phyloP scores from a whole-genome alignment of 2,329 filamentous ascomycete species.

The Aspergillus sp. region DNA sequence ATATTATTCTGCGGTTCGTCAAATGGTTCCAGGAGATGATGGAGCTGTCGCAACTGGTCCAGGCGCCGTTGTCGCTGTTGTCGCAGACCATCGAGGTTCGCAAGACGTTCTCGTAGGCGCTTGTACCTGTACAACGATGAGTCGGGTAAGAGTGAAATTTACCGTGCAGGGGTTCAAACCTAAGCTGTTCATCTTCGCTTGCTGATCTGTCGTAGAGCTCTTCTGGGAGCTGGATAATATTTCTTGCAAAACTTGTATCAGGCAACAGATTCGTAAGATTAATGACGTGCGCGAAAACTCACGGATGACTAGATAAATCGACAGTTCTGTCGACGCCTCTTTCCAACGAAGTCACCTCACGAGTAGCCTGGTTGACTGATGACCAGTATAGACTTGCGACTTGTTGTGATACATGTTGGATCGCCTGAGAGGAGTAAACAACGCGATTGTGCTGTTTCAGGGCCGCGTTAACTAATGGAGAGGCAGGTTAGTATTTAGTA shows the following conservation, averaged over 20 bases:
- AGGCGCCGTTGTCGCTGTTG: constrained; percentile 48
- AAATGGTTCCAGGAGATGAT: constrained; percentile 51
- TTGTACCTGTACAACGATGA: constrained; percentile 40
- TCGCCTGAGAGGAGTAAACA: constrained; percentile 55
- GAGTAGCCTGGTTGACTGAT: constrained; percentile 41
- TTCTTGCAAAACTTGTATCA: constrained; percentile 26
- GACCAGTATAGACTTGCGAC: constrained; percentile 57
- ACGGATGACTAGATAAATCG: constrained; percentile 42
- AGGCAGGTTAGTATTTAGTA: constrained; percentile 4
- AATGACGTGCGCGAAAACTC: constrained; percentile 10
- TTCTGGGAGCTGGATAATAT: constrained; percentile 39
- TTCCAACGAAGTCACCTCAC: constrained; percentile 21
- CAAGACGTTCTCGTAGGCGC: constrained; percentile 44
- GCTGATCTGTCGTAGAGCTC: constrained; percentile 33
- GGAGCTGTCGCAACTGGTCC: constrained; percentile 48
- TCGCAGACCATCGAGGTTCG: constrained; percentile 46
- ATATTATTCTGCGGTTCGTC: constrained; percentile 50
- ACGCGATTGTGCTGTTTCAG: constrained; percentile 54
- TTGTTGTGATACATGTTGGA: constrained; percentile 56
- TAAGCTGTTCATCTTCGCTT: constrained; percentile 32
- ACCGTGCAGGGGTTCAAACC: constrained; percentile 26
- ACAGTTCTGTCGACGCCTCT: constrained; percentile 38
- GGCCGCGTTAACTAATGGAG: constrained; percentile 48
- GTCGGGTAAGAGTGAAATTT: constrained; percentile 22
- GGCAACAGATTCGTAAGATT: not conserved